phyloP scores from a whole-genome alignment of 495 filamentous ascomycete species.

The Trichoderma asperelloides region DNA sequence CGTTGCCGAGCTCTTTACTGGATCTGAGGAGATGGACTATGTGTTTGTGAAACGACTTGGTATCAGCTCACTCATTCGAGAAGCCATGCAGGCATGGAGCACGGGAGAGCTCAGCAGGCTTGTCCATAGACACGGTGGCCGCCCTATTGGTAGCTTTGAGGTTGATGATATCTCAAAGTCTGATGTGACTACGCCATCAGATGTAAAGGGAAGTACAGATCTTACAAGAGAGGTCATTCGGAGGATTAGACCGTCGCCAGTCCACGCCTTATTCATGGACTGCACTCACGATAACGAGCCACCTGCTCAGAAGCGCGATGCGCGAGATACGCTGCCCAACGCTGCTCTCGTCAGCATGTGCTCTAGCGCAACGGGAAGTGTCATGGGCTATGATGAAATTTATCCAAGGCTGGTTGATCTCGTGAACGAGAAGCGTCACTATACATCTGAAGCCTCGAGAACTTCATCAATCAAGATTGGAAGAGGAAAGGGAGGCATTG shows the following conservation, averaged over 20 bases:
- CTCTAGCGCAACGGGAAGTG: slow-evolving; percentile 83
- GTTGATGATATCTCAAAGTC: slow-evolving; percentile 51
- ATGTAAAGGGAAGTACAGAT: background rate
- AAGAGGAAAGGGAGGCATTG: slow-evolving; percentile 69
- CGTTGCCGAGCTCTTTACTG: slow-evolving; percentile 93
- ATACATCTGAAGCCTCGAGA: slow-evolving; percentile 62
- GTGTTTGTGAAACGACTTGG: slow-evolving; percentile 88
- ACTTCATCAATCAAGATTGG: slow-evolving; percentile 46
- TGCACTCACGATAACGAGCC: slow-evolving; percentile 98
- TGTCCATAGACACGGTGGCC: slow-evolving; percentile 88
- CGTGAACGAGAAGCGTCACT: slow-evolving; percentile 76
- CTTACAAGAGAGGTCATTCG: slow-evolving; percentile 50
- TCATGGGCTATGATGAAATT: slow-evolving; percentile 98
- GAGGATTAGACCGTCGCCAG: slow-evolving; percentile 67
- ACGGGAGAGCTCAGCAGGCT: slow-evolving; percentile 84
- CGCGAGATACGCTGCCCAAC: slow-evolving; percentile 89
- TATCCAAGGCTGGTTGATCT: slow-evolving; percentile 89
- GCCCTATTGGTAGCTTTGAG: slow-evolving; percentile 94
- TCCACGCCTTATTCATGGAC: slow-evolving; percentile 96
- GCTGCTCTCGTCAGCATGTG: slow-evolving; percentile 94
- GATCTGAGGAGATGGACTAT: slow-evolving; percentile 92
- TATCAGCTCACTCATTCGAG: slow-evolving; percentile 81
- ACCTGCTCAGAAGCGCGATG: slow-evolving; percentile 91
- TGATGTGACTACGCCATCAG: slow-evolving; percentile 1
- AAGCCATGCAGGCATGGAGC: slow-evolving; percentile 98